These are phyloP conservation scores for Aegilops speltoides DNA, from an alignment of 176 grass and related monocot genomes.

Conservation along the genomic window DNA sequence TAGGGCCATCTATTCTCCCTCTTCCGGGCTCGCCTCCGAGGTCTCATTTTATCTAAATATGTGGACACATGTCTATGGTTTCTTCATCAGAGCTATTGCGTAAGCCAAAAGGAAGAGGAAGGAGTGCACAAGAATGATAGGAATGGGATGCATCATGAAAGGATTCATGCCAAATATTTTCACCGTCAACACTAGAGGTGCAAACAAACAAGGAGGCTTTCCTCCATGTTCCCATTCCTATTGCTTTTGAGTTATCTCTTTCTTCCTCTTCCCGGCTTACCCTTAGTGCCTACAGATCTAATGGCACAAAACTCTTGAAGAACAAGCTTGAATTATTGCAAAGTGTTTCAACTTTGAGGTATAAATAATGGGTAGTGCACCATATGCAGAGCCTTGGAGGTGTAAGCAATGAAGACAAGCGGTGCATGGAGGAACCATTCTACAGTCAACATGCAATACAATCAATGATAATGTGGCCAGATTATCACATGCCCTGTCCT, in stretches of 20 bases:
- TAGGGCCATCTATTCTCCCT: too few relatives aligned
- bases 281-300: not conserved
- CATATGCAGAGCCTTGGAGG: not conserved
- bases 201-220: not conserved
- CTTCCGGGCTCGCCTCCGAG: too few relatives aligned
- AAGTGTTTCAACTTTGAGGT: not conserved
- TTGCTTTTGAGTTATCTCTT: constrained; percentile 9
- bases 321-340: not conserved
- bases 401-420: not conserved
- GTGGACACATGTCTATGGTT: not conserved
- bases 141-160: constrained; percentile 12
- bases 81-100: not conserved
- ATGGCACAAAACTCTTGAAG: not conserved
- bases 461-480: not conserved
- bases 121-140: not conserved
- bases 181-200: not conserved
- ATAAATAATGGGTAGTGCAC: not conserved
- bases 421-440: not conserved
- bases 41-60: not conserved
- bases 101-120: constrained; percentile 13
- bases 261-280: constrained; percentile 6
- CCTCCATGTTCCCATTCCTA: constrained; percentile 21
- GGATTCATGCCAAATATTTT: not conserved
- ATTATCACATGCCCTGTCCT: not conserved
- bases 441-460: too few relatives aligned